Evolutionary conservation across 352 stramenopile genomes (phyloP).

Genomic region (Phytopythium kandeliae): DNA sequence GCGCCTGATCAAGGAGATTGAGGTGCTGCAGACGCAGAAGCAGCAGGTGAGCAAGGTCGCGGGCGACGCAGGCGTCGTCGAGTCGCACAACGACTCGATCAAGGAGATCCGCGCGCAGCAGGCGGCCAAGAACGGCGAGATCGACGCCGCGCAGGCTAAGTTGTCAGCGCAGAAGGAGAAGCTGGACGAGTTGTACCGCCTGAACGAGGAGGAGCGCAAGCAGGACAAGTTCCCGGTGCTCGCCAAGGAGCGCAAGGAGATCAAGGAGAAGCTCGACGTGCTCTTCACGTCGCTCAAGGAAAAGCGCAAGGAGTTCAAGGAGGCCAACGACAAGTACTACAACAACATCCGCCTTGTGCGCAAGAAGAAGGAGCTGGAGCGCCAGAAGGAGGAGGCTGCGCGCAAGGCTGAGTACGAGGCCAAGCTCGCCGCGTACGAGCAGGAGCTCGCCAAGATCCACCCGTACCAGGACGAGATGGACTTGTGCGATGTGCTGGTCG

Average conservation of each 20-base stretch:
- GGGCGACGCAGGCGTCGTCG: slow-evolving; percentile 76
- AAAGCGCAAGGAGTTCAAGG: slow-evolving; percentile 86
- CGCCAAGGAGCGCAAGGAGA: slow-evolving; percentile 83
- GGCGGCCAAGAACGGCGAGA: slow-evolving; percentile 92
- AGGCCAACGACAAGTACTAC: slow-evolving; percentile 93
- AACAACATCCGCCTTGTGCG: slow-evolving; percentile 85
- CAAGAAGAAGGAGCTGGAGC: slow-evolving; percentile 82
- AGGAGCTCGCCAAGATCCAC: slow-evolving; percentile 95
- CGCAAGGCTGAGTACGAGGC: slow-evolving; percentile 88
- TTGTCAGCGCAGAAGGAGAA: slow-evolving; percentile 84
- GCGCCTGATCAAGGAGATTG: slow-evolving; percentile 97
- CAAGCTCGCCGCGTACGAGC: slow-evolving; percentile 95
- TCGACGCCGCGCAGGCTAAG: slow-evolving; percentile 91
- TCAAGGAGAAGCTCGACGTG: slow-evolving; percentile 91
- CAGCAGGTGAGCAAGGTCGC: slow-evolving; percentile 80
- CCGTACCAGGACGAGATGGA: slow-evolving; percentile 96
- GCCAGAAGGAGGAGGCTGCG: slow-evolving; percentile 74
- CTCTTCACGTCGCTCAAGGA: slow-evolving; percentile 85
- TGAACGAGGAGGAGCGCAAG: slow-evolving; percentile 88
- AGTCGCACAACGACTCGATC: slow-evolving; percentile 76
- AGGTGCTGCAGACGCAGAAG: slow-evolving; percentile 88
- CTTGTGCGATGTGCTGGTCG: slow-evolving; percentile 92
- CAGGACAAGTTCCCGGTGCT: slow-evolving; percentile 80
- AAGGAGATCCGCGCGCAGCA: slow-evolving; percentile 72
- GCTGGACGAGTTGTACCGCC: slow-evolving; percentile 87